Evolutionary conservation across 306 rosid genomes (phyloP), one percentile per base, ranked within the genome.

Genomic region (Luffa acutangula): DNA sequence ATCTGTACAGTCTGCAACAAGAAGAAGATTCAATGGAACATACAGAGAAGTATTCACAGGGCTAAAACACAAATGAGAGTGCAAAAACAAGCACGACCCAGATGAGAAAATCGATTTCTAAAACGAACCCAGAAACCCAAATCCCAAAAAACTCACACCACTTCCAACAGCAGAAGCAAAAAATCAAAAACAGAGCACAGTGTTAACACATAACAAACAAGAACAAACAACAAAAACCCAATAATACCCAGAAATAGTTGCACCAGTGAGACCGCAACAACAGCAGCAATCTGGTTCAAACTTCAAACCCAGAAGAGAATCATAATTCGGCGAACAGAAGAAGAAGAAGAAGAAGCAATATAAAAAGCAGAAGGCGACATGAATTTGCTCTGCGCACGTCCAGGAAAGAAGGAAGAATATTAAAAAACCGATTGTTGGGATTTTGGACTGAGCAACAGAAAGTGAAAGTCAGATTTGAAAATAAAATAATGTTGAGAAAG

Each of bases 101-200:
- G 67, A 76, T 76, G 21, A 76, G 36, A 57, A 54, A 76, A 54
- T n/a, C 67, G 11, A 76, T 18, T 51, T 34, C 64, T 76, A 18
- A 36, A 76, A 54, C 37, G 11, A 56, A 54, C 53, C 66, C 79
- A 76, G 53, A 56, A 17, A 56, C 33, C 34, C 9, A 57, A 56
- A 76, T 76, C 79, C 12, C n/a, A 9, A 39, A 34, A 60, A 63
- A 54, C n/a, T 76, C 51, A 42, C 9, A 45, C 36, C 10, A 42
- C 20, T 70, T 21, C 3, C 18, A 45, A 43, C 2, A 11, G 45
- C 76, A 70, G 54, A 45, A 21, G 37, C n/a, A 21, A 31, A 70
- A 54, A 76, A 76, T 2, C 11, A 56, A 51, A 69, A 76, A 46
- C 62, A 83, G 71, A 75, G 80, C 59, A 11, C 39, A 11, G 33